A percentile compares a stretch with the other conserved stretches of the same genome.
phyloP scores from a whole-genome alignment of 2,329 filamentous ascomycete genomes.

The Fusarium fujikuroi region DNA sequence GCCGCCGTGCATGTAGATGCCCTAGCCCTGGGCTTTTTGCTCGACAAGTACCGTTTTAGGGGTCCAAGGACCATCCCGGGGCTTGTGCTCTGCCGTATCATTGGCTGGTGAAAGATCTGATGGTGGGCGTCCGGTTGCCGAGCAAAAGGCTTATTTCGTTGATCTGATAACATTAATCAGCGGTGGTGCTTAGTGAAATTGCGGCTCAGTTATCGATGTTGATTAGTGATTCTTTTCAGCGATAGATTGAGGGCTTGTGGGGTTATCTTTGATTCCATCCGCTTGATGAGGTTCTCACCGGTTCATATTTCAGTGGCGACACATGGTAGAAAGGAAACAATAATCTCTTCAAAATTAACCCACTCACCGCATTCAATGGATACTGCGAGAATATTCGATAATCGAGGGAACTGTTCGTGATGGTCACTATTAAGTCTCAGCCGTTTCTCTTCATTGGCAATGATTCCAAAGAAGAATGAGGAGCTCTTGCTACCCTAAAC shows the following conservation, averaged over 20 bases:
- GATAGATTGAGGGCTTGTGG: background rate
- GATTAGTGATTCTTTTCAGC: conserved; percentile 11
- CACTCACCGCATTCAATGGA: background rate
- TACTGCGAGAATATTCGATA: background rate
- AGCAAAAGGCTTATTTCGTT: conserved; percentile 30
- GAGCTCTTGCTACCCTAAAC: background rate
- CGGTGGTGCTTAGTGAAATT: conserved; percentile 19
- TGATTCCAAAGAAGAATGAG: background rate
- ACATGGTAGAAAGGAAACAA: too few species aligned
- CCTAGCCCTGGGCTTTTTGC: conserved; percentile 10
- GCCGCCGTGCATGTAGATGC: conserved; percentile 38
- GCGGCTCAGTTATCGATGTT: conserved; percentile 7
- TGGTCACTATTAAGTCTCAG: background rate
- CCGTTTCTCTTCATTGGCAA: background rate
- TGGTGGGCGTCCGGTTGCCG: conserved; percentile 16
- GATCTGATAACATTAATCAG: conserved; percentile 27
- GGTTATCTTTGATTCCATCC: background rate
- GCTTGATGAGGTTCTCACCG: conserved; percentile 1
- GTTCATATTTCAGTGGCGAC: background rate
- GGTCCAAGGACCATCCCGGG: conserved; percentile 34
- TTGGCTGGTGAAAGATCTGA: conserved; percentile 23
- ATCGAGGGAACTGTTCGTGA: background rate
- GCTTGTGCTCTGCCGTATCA: conserved; percentile 3
- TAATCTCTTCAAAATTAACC: background rate
- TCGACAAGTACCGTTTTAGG: conserved; percentile 34